These are phyloP conservation scores for Lactifluus pinguis DNA, from an alignment of 768 basidiomycete species.

Conservation along the genomic window DNA sequence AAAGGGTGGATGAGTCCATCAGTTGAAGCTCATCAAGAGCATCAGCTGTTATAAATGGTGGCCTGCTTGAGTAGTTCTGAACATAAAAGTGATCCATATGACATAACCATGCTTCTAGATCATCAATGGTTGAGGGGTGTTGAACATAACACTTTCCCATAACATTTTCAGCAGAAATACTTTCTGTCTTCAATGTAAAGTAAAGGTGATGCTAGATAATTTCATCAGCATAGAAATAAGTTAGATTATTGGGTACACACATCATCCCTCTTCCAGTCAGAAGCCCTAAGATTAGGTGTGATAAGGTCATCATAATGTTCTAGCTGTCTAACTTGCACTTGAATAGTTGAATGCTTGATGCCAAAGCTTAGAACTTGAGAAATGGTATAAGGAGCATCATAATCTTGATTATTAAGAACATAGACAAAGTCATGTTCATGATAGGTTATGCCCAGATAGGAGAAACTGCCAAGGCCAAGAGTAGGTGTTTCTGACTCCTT, in stretches of 20 bases:
- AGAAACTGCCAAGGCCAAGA: constrained; percentile 29
- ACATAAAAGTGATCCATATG: constrained; percentile 44
- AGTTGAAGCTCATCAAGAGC: not conserved
- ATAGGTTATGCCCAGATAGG: constrained; percentile 38
- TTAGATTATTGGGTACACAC: not conserved
- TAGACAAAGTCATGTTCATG: constrained; percentile 59
- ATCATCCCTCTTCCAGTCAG: constrained; percentile 8
- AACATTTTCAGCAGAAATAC: constrained; percentile 30
- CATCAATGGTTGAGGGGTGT: constrained; percentile 26
- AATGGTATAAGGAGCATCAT: constrained; percentile 36
- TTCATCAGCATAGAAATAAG: not conserved
- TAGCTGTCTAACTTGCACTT: constrained; percentile 35
- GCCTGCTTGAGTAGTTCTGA: not conserved
- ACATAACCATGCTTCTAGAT: constrained; percentile 37
- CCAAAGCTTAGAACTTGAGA: constrained; percentile 44
- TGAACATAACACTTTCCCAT: constrained; percentile 49
- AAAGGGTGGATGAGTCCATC: constrained; percentile 20
- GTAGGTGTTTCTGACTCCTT: constrained; percentile 9
- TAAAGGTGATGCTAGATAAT: constrained; percentile 33
- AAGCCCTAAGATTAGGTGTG: not conserved
- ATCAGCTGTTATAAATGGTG: not conserved
- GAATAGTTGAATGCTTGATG: constrained; percentile 19
- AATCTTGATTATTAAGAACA: constrained; percentile 26
- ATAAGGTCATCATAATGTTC: constrained; percentile 38
- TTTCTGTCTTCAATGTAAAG: constrained; percentile 25